Evolutionary conservation across 306 rosid species (phyloP), one percentile per base, ranked within the genome.

Genomic region (Pyrus betulifolia): DNA sequence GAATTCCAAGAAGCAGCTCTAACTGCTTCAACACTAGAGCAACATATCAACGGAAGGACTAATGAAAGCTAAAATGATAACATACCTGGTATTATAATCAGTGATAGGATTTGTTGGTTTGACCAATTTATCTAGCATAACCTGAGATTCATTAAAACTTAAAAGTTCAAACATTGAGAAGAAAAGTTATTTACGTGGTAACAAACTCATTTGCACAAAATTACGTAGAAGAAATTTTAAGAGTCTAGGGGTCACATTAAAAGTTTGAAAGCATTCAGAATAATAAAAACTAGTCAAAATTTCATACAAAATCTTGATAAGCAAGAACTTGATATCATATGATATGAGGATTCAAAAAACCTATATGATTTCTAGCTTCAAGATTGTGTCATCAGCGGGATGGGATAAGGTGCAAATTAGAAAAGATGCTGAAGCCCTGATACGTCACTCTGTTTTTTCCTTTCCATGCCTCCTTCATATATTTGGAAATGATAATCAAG

Each of bases 11-110:
- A 14, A 31, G 69, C 42, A 64, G 6, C 8, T 1, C 21, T 18
- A 17, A 64, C 13, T 28, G 67, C 25, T 14, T 58, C 33, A 57
- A 40, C 17, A 60, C 15, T 42, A 51, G 9, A 30, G 46, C 69
- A 60, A 65, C 27, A 67, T 52, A 60, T 33, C 31, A 78, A 44
- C 30, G 66, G 74, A 62, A 44, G 66, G 74, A 62, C 38, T 49
- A 30, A 49, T 8, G n/a, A 49, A 49, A 67, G 70, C 30, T 71
- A 42, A 30, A 69, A 75, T 57, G 38, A 76, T 27, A 83, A 54
- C 44, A 49, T 84, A 91, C 99, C 99, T 92, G 80, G 99, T 95
- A 76, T 92, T 92, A 86, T 95, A 92, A 80, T 95, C 97, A 67
- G 13, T 67, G 46, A 95, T 95, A 66, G 84, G 81, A 73, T 95